Conservation (phyloP, 2,329 filamentous ascomycete genomes). For the Neonectria hederae region DNA sequence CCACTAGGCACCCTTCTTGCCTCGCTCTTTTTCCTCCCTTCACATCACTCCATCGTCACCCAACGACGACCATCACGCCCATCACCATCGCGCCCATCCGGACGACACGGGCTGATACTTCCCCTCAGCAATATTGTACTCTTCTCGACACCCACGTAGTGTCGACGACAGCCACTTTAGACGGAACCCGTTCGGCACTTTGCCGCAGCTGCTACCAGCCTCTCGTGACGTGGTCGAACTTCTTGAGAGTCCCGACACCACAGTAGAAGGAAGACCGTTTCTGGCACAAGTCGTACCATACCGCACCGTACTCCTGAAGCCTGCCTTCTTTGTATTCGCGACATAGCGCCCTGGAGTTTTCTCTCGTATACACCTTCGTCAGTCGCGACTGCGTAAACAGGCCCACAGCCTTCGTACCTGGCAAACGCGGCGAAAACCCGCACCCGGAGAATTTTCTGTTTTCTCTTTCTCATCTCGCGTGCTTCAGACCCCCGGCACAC, state of each 20-base stretch:
- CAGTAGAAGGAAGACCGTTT: constrained; percentile 43
- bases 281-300: constrained; percentile 38
- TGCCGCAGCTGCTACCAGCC: constrained; percentile 30
- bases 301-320: constrained; percentile 40
- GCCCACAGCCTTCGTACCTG: constrained; percentile 37
- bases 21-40: constrained; percentile 26
- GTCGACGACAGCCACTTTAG: constrained; percentile 30
- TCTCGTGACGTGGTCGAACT: constrained; percentile 42
- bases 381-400: constrained; percentile 43
- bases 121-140: constrained; percentile 26
- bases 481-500: constrained; percentile 27
- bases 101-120: constrained; percentile 19
- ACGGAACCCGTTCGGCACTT: constrained; percentile 26
- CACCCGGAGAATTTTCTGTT: constrained; percentile 17
- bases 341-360: constrained; percentile 22
- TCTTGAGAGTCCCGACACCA: constrained; percentile 31
- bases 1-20: constrained; percentile 34
- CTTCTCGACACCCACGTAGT: constrained; percentile 25
- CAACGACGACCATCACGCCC: constrained; percentile 29
- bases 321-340: constrained; percentile 41
- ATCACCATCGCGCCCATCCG: constrained; percentile 33
- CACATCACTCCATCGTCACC: constrained; percentile 31
- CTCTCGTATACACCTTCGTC: constrained; percentile 38
- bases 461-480: constrained; percentile 28
- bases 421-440: constrained; percentile 29